Evolutionary conservation across 768 basidiomycete genomes (phyloP).

Genomic region (Tricholoma hemisulphureum): DNA sequence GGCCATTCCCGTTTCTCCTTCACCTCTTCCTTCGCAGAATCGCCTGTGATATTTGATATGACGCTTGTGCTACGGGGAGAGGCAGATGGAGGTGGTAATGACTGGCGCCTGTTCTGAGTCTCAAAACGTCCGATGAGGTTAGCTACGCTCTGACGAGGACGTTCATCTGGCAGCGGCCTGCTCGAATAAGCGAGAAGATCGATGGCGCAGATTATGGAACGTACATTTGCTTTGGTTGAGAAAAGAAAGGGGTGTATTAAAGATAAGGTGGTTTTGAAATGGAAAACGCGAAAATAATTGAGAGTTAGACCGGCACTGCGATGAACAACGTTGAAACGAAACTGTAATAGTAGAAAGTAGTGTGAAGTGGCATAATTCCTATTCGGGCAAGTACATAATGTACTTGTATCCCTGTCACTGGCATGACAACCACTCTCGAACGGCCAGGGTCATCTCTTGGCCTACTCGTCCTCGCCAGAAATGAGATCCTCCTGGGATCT

Average conservation of each 20-base stretch:
- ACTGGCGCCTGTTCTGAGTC: constrained; percentile 69
- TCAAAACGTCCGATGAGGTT: constrained; percentile 91
- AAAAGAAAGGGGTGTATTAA: constrained; percentile 7
- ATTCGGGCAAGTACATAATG: constrained; percentile 10
- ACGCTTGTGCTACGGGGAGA: constrained; percentile 66
- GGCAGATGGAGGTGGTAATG: constrained; percentile 34
- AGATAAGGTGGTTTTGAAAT: constrained; percentile 7
- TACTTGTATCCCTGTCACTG: no score
- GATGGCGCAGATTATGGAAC: constrained; percentile 17
- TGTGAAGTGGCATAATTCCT: constrained; percentile 10
- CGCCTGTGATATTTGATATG: constrained; percentile 59
- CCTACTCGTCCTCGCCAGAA: constrained; percentile 57
- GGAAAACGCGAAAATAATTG: constrained; percentile 10
- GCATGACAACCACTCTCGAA: constrained; percentile 39
- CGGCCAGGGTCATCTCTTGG: constrained; percentile 21
- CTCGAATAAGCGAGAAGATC: constrained; percentile 6
- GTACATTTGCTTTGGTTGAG: constrained; percentile 31
- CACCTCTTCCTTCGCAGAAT: constrained; percentile 62
- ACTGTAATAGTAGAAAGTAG: constrained; percentile 5
- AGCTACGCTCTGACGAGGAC: constrained; percentile 82
- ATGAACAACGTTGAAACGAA: constrained; percentile 14
- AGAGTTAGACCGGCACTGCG: constrained; percentile 13
- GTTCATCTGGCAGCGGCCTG: constrained; percentile 87
- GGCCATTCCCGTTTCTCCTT: constrained; percentile 82
- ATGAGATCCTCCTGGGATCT: constrained; percentile 55